Evolutionary conservation across 306 rosid species (phyloP).

Genomic region (Inga oerstediana): DNA sequence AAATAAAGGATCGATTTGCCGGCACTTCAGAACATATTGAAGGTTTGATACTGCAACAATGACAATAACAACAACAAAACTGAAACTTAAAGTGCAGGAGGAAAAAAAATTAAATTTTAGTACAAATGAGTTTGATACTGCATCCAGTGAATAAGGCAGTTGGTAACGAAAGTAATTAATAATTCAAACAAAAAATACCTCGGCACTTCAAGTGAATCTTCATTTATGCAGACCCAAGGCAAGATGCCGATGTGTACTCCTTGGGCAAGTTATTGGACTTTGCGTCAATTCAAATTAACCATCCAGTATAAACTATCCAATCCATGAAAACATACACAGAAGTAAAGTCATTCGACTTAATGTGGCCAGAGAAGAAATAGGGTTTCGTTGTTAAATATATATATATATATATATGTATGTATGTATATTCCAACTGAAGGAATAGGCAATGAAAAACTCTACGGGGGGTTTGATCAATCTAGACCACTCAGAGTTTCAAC

Average conservation of each 20-base stretch:
- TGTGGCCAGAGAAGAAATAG: too few species aligned
- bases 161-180: neutral
- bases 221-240: slow-evolving; percentile 42
- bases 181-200: slow-evolving; percentile 42
- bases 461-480: too few species aligned
- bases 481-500: too few species aligned
- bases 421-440: too few species aligned
- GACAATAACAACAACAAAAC: neutral
- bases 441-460: too few species aligned
- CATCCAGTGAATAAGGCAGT: slow-evolving; percentile 4
- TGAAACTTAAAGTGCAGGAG: neutral
- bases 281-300: neutral
- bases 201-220: slow-evolving; percentile 52
- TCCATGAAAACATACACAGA: neutral
- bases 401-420: too few species aligned
- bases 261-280: neutral
- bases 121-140: neutral
- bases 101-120: neutral
- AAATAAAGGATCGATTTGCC: slow-evolving; percentile 32
- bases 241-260: slow-evolving; percentile 1
- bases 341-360: too few species aligned
- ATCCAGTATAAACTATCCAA: neutral
- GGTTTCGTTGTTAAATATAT: too few species aligned
- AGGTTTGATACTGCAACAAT: slow-evolving; percentile 49
- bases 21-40: slow-evolving; percentile 40